Conservation (phyloP, 352 stramenopile species). For the Pilasporangium apinafurcum region DNA sequence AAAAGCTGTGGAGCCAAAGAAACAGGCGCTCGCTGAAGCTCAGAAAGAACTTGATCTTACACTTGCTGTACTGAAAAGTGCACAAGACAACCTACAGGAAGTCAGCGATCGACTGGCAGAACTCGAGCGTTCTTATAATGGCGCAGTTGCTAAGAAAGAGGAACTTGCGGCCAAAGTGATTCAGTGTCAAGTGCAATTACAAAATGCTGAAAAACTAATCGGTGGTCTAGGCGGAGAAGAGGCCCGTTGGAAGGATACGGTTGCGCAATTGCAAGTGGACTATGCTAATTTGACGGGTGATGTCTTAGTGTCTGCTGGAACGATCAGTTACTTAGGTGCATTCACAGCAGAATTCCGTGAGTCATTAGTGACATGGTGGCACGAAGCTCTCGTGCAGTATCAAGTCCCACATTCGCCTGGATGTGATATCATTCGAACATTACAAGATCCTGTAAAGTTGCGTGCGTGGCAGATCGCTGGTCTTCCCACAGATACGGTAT, state of each 20-base stretch:
- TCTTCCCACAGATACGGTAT: conserved; percentile 85
- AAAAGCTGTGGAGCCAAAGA: conserved; percentile 75
- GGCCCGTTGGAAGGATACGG: conserved; percentile 77
- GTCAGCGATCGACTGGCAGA: conserved; percentile 82
- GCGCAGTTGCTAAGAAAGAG: conserved; percentile 87
- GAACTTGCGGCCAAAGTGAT: conserved; percentile 85
- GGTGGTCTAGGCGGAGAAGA: conserved; percentile 81
- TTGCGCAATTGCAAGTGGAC: conserved; percentile 67
- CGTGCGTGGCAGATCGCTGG: conserved; percentile 85
- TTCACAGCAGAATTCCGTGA: conserved; percentile 87
- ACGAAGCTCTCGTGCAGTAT: conserved; percentile 51
- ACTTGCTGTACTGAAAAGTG: conserved; percentile 33
- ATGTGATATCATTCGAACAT: conserved; percentile 82
- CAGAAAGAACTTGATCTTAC: conserved; percentile 56
- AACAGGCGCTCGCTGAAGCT: conserved; percentile 44
- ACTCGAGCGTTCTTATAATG: conserved; percentile 82
- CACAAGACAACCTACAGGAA: conserved; percentile 67
- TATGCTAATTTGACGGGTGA: conserved; percentile 80
- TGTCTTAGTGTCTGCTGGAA: conserved; percentile 79
- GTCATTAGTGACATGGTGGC: conserved; percentile 54
- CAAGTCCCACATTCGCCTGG: conserved; percentile 67
- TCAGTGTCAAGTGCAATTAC: conserved; percentile 85
- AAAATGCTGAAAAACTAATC: conserved; percentile 85
- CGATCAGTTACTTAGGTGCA: conserved; percentile 82
- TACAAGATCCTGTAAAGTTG: conserved; percentile 86